Percentiles rank a stretch among this genome's conserved stretches.
These are phyloP conservation scores for Stromatinia cepivora DNA, from an alignment of 2,329 filamentous ascomycete species.

Conservation along the genomic window DNA sequence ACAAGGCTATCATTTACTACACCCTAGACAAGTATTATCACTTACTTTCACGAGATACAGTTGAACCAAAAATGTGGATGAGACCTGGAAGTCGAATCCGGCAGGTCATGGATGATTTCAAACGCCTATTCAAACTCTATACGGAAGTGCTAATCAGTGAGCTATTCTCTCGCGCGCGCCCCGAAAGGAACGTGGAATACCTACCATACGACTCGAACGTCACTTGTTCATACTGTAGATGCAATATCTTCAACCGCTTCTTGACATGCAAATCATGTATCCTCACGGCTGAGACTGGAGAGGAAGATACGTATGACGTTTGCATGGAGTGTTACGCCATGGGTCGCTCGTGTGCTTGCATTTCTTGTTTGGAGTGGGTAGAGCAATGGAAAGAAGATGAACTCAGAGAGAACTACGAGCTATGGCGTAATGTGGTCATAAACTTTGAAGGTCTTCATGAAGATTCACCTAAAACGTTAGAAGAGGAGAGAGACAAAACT, in stretches of 20 bases:
- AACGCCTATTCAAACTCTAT: slow-evolving; percentile 74
- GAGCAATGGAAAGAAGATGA: slow-evolving; percentile 90
- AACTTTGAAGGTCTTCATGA: slow-evolving; percentile 68
- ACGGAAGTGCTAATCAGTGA: slow-evolving; percentile 80
- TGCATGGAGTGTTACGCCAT: slow-evolving; percentile 99
- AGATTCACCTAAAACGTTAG: slow-evolving; percentile 68
- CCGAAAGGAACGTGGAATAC: slow-evolving; percentile 70
- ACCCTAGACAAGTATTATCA: slow-evolving; percentile 76
- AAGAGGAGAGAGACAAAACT: slow-evolving; percentile 64
- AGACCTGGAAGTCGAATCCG: slow-evolving; percentile 49
- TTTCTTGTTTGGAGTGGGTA: slow-evolving; percentile 84
- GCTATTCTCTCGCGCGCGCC: slow-evolving; percentile 67
- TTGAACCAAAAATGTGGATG: slow-evolving; percentile 46
- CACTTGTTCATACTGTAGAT: slow-evolving; percentile 92
- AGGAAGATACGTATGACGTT: slow-evolving; percentile 87
- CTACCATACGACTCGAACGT: slow-evolving; percentile 86
- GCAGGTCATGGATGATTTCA: slow-evolving; percentile 81
- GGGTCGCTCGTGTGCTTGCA: slow-evolving; percentile 87
- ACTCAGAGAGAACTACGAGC: slow-evolving; percentile 74
- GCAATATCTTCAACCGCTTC: slow-evolving; percentile 97
- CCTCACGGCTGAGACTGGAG: slow-evolving; percentile 63
- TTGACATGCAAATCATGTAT: slow-evolving; percentile 87
- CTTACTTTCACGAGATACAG: slow-evolving; percentile 55
- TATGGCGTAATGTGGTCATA: slow-evolving; percentile 78
- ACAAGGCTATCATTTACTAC: slow-evolving; percentile 92